phyloP scores from a whole-genome alignment of 2,329 filamentous ascomycete genomes.

The Ilyonectria sp. region DNA sequence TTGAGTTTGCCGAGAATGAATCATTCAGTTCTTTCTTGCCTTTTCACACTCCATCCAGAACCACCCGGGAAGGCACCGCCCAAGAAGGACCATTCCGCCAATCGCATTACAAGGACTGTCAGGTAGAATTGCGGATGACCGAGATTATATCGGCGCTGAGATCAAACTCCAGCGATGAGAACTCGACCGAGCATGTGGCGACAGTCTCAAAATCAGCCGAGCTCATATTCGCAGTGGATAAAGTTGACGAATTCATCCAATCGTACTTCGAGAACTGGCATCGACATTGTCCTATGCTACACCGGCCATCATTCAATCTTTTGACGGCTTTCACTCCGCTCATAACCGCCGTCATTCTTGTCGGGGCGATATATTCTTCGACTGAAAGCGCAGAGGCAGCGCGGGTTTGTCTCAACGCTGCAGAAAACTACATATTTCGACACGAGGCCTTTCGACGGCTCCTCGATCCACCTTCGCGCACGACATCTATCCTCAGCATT shows the following conservation, averaged over 20 bases:
- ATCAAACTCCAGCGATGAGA: neutral
- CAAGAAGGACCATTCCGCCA: neutral
- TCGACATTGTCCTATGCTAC: slow-evolving; percentile 6
- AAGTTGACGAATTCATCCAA: neutral
- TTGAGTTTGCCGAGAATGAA: neutral
- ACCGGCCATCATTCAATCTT: neutral
- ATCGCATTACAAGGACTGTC: neutral
- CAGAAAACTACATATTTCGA: slow-evolving; percentile 3
- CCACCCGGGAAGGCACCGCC: too few relatives aligned
- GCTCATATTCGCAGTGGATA: neutral
- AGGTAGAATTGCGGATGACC: neutral
- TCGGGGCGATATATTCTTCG: neutral
- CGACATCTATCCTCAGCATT: neutral
- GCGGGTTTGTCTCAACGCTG: neutral
- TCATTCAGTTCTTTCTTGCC: neutral
- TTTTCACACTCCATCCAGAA: too few relatives aligned
- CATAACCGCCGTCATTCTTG: neutral
- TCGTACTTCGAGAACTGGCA: slow-evolving; percentile 16
- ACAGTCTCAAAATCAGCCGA: neutral
- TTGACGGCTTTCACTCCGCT: neutral
- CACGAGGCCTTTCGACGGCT: slow-evolving; percentile 4
- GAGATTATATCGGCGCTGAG: neutral
- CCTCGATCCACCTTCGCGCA: neutral
- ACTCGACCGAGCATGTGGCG: neutral
- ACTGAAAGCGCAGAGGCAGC: neutral